Base-by-base conservation (phyloP, 306 rosid genomes). In the Glycine tomentella region DNA sequence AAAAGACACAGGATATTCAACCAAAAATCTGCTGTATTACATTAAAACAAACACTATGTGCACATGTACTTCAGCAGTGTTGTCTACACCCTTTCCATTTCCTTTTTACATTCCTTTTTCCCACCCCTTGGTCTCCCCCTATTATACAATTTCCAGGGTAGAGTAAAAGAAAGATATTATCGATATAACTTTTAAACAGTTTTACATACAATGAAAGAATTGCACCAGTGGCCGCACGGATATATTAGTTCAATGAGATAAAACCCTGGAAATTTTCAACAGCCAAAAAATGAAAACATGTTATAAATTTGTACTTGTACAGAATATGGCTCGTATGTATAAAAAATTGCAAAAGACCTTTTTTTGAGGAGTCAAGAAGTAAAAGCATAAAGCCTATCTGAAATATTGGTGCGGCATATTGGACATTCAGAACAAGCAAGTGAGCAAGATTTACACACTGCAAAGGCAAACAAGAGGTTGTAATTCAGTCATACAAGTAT, bases 371-470 rank as follows among this genome's bases (percentile, higher is more conserved):
- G 53, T 91, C 87, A 93, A 31, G 94, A 89, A 48, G 99, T 87
- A 86, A 88, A 96, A 75, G 98, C 98, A 85, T 93, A 90, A 84
- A 96, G 97, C 84, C 99, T 96, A 90, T 96, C 98, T 53, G 87
- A 87, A 86, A 96, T 96, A 65, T 83, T 92, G 82, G 98, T 90
- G 72, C 99, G 89, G 85, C 99, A 96, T 77, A 92, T 87, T 48
- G 99, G 99, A 82, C 99, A 96, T 85, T 96, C 99, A 1, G 98
- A 89, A 87, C 99, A 96, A 72, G 98, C 99, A 31, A 96, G 97
- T 10, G 99, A 96, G 80, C 99, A 96, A 51, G 98, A 90, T 89
- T 96, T 91, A 87, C 99, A 96, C 87, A 87, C 90, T 87, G 90
- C 82, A 78, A 69, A 81, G 70, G 59, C 36, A 77, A 65, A 65